Percentiles rank a stretch among this genome's conserved stretches.
These are phyloP conservation scores for Yarrowia porcina DNA, from an alignment of 805 yeast genomes.

Conservation along the genomic window DNA sequence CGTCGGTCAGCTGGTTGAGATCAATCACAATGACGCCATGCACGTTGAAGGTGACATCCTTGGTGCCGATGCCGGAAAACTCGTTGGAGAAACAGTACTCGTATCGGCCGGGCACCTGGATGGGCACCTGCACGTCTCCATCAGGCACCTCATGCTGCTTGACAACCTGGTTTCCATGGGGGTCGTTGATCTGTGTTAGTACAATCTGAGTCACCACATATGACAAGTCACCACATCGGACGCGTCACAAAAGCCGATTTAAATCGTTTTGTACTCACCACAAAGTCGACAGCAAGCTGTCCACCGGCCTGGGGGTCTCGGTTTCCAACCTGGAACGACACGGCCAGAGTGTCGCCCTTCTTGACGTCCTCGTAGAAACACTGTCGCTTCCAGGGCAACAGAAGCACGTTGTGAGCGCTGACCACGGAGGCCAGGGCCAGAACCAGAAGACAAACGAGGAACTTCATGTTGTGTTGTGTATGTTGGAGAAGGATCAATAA, in stretches of 20 bases:
- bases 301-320: slow-evolving; percentile 51
- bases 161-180: slow-evolving; percentile 51
- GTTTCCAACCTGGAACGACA: slow-evolving; percentile 90
- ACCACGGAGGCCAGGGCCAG: slow-evolving; percentile 29
- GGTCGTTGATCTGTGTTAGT: slow-evolving; percentile 39
- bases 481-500: background rate
- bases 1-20: slow-evolving; percentile 67
- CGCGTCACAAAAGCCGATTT: background rate
- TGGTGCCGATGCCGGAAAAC: slow-evolving; percentile 62
- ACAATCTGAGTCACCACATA: background rate
- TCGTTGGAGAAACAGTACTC: slow-evolving; percentile 92
- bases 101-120: slow-evolving; percentile 67
- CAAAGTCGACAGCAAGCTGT: slow-evolving; percentile 55
- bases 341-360: slow-evolving; percentile 79
- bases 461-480: slow-evolving; percentile 14
- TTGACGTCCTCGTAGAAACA: slow-evolving; percentile 85
- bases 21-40: slow-evolving; percentile 90
- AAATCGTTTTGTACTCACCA: slow-evolving; percentile 33
- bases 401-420: slow-evolving; percentile 72
- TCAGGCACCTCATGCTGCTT: slow-evolving; percentile 61
- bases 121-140: slow-evolving; percentile 71
- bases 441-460: slow-evolving; percentile 21
- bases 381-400: slow-evolving; percentile 79
- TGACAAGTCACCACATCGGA: background rate
- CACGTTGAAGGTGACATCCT: slow-evolving; percentile 92